Evolutionary conservation across 176 grass and related monocot genomes (phyloP).

Genomic region (Elymus sibiricus): DNA sequence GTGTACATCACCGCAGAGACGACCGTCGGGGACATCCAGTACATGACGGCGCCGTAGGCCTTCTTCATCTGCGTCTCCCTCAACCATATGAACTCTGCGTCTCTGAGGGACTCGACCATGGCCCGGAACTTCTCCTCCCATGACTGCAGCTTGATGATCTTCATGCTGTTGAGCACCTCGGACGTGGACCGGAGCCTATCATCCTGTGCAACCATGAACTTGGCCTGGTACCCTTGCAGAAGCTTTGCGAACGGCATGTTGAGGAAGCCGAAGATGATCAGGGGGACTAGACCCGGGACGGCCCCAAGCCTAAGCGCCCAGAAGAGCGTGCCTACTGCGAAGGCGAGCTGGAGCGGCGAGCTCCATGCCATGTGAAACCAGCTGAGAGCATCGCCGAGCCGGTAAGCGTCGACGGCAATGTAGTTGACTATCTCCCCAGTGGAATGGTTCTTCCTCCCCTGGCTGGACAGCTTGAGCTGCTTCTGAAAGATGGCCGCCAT

Average conservation of each 20-base stretch:
- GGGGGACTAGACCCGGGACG: slow-evolving; percentile 66
- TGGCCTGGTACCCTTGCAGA: slow-evolving; percentile 65
- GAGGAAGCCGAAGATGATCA: slow-evolving; percentile 63
- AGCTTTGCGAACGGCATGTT: slow-evolving; percentile 78
- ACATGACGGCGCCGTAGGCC: slow-evolving; percentile 67
- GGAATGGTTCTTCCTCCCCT: slow-evolving; percentile 66
- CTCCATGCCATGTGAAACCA: slow-evolving; percentile 93
- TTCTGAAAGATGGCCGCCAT: slow-evolving; percentile 77
- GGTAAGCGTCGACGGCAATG: slow-evolving; percentile 79
- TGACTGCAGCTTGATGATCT: slow-evolving; percentile 95
- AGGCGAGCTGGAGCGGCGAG: slow-evolving; percentile 56
- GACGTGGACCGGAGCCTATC: slow-evolving; percentile 70
- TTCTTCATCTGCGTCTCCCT: slow-evolving; percentile 72
- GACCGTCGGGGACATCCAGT: slow-evolving; percentile 79
- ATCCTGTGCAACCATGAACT: slow-evolving; percentile 89
- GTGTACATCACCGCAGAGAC: slow-evolving; percentile 78
- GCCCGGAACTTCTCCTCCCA: slow-evolving; percentile 72
- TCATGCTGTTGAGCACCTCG: slow-evolving; percentile 90
- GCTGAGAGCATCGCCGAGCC: slow-evolving; percentile 71
- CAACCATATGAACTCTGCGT: slow-evolving; percentile 78
- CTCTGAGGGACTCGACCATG: slow-evolving; percentile 53
- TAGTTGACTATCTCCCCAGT: slow-evolving; percentile 85
- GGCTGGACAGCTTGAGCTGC: slow-evolving; percentile 74
- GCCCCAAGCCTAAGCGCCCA: slow-evolving; percentile 72
- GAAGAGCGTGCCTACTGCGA: slow-evolving; percentile 62